Base-by-base conservation (phyloP, 305 asterid genomes). In the Plantago coronopus region DNA sequence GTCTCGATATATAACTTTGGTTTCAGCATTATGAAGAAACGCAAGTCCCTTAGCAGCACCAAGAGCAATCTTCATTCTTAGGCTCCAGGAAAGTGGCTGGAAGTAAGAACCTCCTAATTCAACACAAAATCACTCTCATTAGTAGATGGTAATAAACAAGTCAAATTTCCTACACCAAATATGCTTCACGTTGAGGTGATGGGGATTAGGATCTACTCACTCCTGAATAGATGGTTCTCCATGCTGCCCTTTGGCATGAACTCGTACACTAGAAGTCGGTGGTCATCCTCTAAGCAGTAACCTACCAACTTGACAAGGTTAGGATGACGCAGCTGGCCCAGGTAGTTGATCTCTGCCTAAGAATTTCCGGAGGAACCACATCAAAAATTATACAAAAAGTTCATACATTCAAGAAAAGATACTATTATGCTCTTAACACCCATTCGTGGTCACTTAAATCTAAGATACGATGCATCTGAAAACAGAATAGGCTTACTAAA, bases 221-320 rank as follows among this genome's bases (percentile, higher is more conserved):
- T 84, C 69, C 91, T 71, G 76, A 91, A 91, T 29, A 91, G 77
- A 78, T 91, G 98, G 78, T 91, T 91, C 75, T 91, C 98, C 95
- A 84, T 74, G 89, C 97, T 89, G 66, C 98, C 98, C 84, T 83
- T 89, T 50, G 97, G 78, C 98, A 91, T 89, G 77, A 79, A 91
- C 72, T 91, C 98, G 20, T 91, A 91, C 0, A 85, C 96, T 68
- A 91, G 70, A 50, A 91, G 95, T 59, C 97, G 71, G 54, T 89
- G 97, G 25, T 89, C 95, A 55, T 91, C 97, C 70, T 91, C 98
- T 61, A 83, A 79, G 83, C 97, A 91, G 65, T 84, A 91, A 19
- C 98, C 98, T 12, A 91, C 61, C 71, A 91, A 76, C 59, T 78
- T 88, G 14, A 91, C 98, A 27, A 91, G 94, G 82, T 91, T 91